Percentiles rank a stretch among this genome's conserved stretches.
Evolutionary conservation across 2,329 filamentous ascomycete species (phyloP).

Genomic region (Penicillium capsulatum): DNA sequence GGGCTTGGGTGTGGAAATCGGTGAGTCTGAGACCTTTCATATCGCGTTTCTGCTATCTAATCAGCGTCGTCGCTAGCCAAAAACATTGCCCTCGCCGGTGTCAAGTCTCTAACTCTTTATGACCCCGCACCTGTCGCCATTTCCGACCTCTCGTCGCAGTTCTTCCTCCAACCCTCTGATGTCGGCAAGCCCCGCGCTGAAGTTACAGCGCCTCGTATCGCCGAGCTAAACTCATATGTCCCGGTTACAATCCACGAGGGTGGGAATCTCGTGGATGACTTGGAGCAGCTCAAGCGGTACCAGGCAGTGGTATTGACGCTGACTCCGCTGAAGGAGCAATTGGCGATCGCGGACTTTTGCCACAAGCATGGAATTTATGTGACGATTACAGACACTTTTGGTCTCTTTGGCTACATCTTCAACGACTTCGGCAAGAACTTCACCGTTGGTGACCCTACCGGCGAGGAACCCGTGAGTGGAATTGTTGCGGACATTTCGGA

Average conservation of each 20-base stretch:
- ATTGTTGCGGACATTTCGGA: slow-evolving; percentile 89
- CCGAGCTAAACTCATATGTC: slow-evolving; percentile 94
- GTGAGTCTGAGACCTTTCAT: slow-evolving; percentile 34
- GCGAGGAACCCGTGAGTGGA: slow-evolving; percentile 79
- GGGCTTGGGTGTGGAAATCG: slow-evolving; percentile 90
- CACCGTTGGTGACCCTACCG: slow-evolving; percentile 81
- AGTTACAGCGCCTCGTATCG: slow-evolving; percentile 81
- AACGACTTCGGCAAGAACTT: slow-evolving; percentile 97
- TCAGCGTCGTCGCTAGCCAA: slow-evolving; percentile 59
- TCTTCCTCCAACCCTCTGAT: slow-evolving; percentile 85
- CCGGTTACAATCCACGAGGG: slow-evolving; percentile 71
- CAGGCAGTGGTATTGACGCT: slow-evolving; percentile 90
- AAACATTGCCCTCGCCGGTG: slow-evolving; percentile 95
- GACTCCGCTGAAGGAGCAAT: slow-evolving; percentile 73
- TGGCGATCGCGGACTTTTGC: slow-evolving; percentile 84
- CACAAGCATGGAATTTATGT: slow-evolving; percentile 91
- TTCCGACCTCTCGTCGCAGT: slow-evolving; percentile 90
- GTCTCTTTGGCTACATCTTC: slow-evolving; percentile 92
- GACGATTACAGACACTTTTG: slow-evolving; percentile 82
- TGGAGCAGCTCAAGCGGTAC: slow-evolving; percentile 81
- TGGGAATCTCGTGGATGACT: slow-evolving; percentile 65
- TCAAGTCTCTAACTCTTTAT: slow-evolving; percentile 92
- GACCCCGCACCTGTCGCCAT: slow-evolving; percentile 81
- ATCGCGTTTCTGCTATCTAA: background rate
- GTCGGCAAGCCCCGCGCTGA: slow-evolving; percentile 87